Conservation (phyloP, 345 rosid genomes). For the Acer saccharum region DNA sequence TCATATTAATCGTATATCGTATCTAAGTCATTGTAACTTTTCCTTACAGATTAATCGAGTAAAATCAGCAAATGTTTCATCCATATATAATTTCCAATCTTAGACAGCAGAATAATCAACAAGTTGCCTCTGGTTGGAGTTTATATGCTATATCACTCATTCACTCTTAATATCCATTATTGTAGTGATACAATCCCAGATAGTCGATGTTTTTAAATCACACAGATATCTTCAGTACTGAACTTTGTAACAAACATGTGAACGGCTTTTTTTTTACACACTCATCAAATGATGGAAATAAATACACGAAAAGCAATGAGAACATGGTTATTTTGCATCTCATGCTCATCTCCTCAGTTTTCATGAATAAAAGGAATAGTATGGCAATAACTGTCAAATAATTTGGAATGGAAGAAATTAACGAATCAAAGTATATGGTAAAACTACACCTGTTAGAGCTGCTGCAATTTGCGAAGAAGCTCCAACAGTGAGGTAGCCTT, state of each 20-base stretch:
- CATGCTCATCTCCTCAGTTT: constrained; percentile 34
- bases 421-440: constrained; percentile 13
- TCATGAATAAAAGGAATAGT: constrained; percentile 20
- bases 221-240: not conserved
- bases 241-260: constrained; percentile 24
- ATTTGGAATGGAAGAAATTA: constrained; percentile 17
- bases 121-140: not conserved
- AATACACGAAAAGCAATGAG: constrained; percentile 36
- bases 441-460: constrained; percentile 32
- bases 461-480: constrained; percentile 57
- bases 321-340: constrained; percentile 29
- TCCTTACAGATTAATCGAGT: not conserved
- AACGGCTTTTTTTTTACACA: constrained; percentile 38
- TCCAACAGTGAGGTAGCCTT: constrained; percentile 81
- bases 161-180: not conserved
- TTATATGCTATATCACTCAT: not conserved
- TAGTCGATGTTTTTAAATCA: not conserved
- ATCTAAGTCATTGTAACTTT: not conserved
- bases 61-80: not conserved
- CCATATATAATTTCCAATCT: not conserved
- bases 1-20: too few species aligned
- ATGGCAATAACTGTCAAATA: constrained; percentile 34
- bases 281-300: constrained; percentile 29
- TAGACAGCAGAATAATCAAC: not conserved
- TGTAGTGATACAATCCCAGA: not conserved